Evolutionary conservation across 345 rosid species (phyloP).

Genomic region (Citrus reticulata): DNA sequence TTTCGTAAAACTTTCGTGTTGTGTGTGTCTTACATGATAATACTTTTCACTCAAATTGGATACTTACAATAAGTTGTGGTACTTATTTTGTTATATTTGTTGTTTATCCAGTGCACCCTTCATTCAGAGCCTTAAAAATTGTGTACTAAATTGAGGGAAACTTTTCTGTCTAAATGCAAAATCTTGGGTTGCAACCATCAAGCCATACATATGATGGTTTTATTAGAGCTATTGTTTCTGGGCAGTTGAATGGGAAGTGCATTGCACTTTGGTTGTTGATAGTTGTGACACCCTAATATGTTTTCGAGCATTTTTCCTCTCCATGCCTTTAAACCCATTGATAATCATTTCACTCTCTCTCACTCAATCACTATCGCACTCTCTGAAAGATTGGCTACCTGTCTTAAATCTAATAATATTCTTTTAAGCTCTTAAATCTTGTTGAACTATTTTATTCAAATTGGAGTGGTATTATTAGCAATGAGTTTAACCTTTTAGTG

Average conservation of each 20-base stretch:
- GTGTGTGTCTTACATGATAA: neutral
- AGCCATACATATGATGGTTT: constrained; percentile 57
- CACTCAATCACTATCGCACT: neutral
- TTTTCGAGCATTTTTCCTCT: neutral
- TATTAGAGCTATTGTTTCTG: constrained; percentile 53
- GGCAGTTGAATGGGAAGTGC: neutral
- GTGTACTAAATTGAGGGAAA: constrained; percentile 5
- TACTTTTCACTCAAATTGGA: neutral
- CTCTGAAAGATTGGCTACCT: neutral
- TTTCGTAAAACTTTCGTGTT: too few species aligned
- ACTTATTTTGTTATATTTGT: neutral
- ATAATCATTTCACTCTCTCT: neutral
- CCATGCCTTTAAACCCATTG: neutral
- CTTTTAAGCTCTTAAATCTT: neutral
- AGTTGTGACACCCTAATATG: neutral
- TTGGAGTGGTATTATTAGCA: neutral
- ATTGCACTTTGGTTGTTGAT: neutral
- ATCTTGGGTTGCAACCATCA: constrained; percentile 69
- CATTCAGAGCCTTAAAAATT: neutral
- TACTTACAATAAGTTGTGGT: neutral
- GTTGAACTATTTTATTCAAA: neutral
- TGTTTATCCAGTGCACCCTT: neutral
- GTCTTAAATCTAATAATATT: neutral
- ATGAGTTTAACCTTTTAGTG: neutral
- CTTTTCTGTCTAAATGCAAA: constrained; percentile 56